phyloP scores from a whole-genome alignment of 2,329 filamentous ascomycete genomes.

The Ampelomyces quisqualis region DNA sequence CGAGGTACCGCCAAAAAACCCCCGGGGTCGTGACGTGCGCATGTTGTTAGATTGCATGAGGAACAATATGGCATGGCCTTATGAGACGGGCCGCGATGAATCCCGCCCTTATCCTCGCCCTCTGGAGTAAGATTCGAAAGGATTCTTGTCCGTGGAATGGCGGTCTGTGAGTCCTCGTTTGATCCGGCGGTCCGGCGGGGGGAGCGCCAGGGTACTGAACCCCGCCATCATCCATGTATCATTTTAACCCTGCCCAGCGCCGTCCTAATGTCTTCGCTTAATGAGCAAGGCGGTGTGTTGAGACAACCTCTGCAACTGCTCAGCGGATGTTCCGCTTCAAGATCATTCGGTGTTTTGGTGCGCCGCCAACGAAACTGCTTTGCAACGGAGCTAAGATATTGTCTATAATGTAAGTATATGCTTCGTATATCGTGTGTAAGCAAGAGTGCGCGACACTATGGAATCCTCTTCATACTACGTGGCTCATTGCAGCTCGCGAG shows the following conservation, averaged over 20 bases:
- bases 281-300: no score
- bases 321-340: no score
- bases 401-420: no score
- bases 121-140: not conserved
- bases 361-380: no score
- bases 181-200: not conserved
- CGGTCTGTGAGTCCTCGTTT: not conserved
- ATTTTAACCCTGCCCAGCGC: no score
- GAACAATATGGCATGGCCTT: not conserved
- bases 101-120: not conserved
- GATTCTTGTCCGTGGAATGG: not conserved
- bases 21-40: not conserved
- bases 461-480: no score
- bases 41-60: not conserved
- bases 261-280: no score
- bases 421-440: no score
- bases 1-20: not conserved
- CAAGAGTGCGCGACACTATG: no score
- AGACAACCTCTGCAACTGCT: no score
- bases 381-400: not conserved
- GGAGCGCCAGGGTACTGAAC: not conserved
- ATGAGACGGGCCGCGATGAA: not conserved
- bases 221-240: not conserved
- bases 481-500: no score
- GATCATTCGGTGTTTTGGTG: no score